A percentile compares a stretch with the other conserved stretches of the same genome.
These are phyloP conservation scores for Ascochyta viciae-villosae DNA, from an alignment of 2,329 filamentous ascomycete genomes.

Conservation along the genomic window DNA sequence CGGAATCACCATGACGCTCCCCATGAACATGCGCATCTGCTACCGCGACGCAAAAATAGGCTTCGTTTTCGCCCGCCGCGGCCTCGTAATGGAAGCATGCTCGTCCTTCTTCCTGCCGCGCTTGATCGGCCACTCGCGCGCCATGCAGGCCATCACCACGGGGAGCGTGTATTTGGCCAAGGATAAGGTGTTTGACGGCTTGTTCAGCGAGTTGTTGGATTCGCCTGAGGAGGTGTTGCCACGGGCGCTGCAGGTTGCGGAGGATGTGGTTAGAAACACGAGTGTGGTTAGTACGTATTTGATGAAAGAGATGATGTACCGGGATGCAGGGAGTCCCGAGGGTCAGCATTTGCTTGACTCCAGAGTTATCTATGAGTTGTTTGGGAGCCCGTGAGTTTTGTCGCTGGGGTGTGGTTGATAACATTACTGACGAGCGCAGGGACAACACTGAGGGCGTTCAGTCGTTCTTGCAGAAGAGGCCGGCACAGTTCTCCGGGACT, in stretches of 20 bases:
- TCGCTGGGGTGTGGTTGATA: background rate
- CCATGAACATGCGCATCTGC: conserved; percentile 62
- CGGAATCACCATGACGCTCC: conserved; percentile 66
- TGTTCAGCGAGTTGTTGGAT: conserved; percentile 72
- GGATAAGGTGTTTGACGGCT: conserved; percentile 60
- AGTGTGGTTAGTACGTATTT: conserved; percentile 69
- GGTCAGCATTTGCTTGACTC: conserved; percentile 74
- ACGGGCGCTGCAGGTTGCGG: conserved; percentile 70
- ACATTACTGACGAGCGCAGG: conserved; percentile 38
- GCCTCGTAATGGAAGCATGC: conserved; percentile 75
- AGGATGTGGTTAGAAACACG: conserved; percentile 71
- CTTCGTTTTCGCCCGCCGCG: conserved; percentile 75
- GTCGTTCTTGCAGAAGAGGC: conserved; percentile 74
- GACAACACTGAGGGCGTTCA: conserved; percentile 72
- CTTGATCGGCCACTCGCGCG: conserved; percentile 69
- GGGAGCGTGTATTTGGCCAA: conserved; percentile 64
- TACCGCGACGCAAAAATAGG: conserved; percentile 70
- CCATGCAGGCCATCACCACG: conserved; percentile 71
- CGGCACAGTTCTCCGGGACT: conserved; percentile 66
- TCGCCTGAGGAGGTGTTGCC: conserved; percentile 66
- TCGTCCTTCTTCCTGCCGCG: conserved; percentile 75
- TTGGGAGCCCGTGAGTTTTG: conserved; percentile 54
- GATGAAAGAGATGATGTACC: conserved; percentile 76
- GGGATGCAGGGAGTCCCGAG: conserved; percentile 66
- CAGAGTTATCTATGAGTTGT: conserved; percentile 67